Conservation (phyloP, 495 filamentous ascomycete species). For the Penicillium manginii region DNA sequence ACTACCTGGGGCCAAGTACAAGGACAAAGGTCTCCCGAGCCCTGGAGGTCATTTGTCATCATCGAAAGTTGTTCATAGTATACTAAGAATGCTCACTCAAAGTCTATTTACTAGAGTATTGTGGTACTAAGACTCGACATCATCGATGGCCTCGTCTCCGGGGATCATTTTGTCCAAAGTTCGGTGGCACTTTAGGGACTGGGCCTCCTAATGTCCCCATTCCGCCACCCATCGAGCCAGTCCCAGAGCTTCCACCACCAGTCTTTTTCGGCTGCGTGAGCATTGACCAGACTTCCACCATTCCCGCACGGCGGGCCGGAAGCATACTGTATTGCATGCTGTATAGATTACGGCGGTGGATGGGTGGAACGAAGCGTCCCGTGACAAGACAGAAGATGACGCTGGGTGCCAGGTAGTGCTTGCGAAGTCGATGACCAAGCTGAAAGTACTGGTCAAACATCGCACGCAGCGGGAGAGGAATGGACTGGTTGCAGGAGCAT, state of each 20-base stretch:
- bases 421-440: slow-evolving; percentile 85
- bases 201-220: slow-evolving; percentile 34
- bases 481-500: slow-evolving; percentile 58
- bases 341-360: slow-evolving; percentile 92
- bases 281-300: slow-evolving; percentile 83
- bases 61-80: not conserved
- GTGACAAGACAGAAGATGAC: slow-evolving; percentile 88
- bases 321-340: slow-evolving; percentile 99
- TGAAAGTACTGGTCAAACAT: slow-evolving; percentile 99
- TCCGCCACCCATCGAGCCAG: slow-evolving; percentile 33
- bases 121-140: slow-evolving; percentile 15
- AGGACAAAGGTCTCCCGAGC: no score
- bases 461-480: slow-evolving; percentile 83
- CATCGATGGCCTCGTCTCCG: slow-evolving; percentile 46
- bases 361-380: slow-evolving; percentile 87
- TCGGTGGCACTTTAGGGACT: slow-evolving; percentile 37
- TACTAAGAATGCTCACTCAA: not conserved
- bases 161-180: slow-evolving; percentile 41
- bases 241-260: slow-evolving; percentile 28
- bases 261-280: slow-evolving; percentile 60
- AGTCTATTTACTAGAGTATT: slow-evolving; percentile 19
- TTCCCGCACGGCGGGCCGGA: slow-evolving; percentile 75
- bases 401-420: slow-evolving; percentile 88
- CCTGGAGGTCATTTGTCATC: not conserved
- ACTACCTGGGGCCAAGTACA: no score